Percentiles rank a stretch among this genome's conserved stretches.
Evolutionary conservation across 768 basidiomycete genomes (phyloP).

Genomic region (Naematelia aurantialba): DNA sequence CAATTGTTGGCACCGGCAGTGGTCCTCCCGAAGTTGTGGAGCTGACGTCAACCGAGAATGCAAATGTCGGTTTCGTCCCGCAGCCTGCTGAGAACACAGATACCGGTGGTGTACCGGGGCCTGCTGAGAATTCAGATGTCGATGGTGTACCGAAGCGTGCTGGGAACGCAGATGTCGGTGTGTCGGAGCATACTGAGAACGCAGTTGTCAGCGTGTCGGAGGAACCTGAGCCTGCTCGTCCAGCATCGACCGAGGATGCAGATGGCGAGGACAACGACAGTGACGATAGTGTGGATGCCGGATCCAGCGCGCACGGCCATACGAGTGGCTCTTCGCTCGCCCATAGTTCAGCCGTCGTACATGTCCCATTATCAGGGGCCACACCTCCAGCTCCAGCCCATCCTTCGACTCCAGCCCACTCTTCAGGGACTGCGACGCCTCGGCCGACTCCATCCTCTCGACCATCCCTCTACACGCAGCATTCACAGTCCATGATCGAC

Average conservation of each 20-base stretch:
- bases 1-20: neutral
- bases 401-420: neutral
- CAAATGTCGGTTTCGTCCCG: too few relatives aligned
- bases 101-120: too few relatives aligned
- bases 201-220: too few relatives aligned
- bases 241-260: neutral
- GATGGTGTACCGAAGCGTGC: too few relatives aligned
- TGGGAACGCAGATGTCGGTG: too few relatives aligned
- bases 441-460: constrained; percentile 16
- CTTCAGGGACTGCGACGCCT: too few relatives aligned
- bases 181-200: too few relatives aligned
- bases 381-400: neutral
- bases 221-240: too few relatives aligned
- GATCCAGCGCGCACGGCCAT: constrained; percentile 8
- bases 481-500: constrained; percentile 39
- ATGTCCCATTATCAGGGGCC: neutral
- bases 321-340: constrained; percentile 3
- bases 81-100: too few relatives aligned
- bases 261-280: constrained; percentile 16
- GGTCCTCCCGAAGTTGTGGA: too few relatives aligned
- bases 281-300: constrained; percentile 3
- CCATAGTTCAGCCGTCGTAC: neutral
- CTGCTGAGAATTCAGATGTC: too few relatives aligned
- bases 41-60: too few relatives aligned
- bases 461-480: constrained; percentile 31